Evolutionary conservation across 129 eudicot genomes (phyloP).

Genomic region (Arctium lappa): DNA sequence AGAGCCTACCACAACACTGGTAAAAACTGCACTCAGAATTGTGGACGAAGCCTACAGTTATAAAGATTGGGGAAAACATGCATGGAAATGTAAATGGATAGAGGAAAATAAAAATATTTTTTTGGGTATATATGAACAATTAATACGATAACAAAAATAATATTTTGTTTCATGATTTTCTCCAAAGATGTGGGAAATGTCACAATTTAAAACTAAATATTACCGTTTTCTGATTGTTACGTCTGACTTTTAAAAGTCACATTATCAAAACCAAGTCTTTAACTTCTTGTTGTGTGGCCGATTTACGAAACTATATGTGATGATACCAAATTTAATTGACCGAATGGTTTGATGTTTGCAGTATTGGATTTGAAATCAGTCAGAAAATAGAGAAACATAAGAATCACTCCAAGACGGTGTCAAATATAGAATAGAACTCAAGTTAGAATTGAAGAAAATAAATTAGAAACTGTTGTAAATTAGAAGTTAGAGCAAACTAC

Average conservation of each 20-base stretch:
- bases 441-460: too few species aligned
- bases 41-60: too few species aligned
- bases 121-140: not conserved
- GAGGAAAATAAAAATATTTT: not conserved
- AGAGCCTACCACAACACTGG: not conserved
- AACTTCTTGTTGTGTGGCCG: too few species aligned
- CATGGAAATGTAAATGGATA: not conserved
- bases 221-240: too few species aligned
- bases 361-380: too few species aligned
- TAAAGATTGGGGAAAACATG: not conserved
- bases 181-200: not conserved
- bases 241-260: too few species aligned
- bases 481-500: too few species aligned
- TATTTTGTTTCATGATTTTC: not conserved
- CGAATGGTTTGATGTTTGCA: not conserved
- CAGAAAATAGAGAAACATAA: too few species aligned
- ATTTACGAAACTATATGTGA: too few species aligned
- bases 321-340: too few species aligned
- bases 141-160: not conserved
- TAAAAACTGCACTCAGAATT: not conserved
- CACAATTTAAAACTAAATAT: not conserved
- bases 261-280: too few species aligned
- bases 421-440: not conserved
- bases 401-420: not conserved
- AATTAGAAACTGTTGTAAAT: too few species aligned